Conservation (phyloP, 441 rosid species). For the Capsella rubella region DNA sequence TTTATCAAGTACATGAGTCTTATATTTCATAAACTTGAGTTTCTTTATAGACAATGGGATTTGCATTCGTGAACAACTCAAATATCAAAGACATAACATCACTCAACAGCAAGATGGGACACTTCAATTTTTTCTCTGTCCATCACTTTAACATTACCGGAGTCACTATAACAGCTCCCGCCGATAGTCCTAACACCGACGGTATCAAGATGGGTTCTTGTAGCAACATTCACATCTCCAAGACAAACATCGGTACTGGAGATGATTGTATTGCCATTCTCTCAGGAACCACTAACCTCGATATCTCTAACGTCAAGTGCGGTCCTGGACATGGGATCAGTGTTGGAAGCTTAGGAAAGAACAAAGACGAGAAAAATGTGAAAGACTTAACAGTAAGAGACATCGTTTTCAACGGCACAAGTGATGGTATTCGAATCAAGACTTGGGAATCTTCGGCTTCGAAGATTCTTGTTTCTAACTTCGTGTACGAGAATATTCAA, state of each 20-base stretch:
- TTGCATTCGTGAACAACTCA: constrained; percentile 50
- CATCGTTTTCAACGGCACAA: constrained; percentile 35
- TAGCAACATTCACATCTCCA: constrained; percentile 21
- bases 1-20: neutral
- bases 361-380: constrained; percentile 37
- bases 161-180: constrained; percentile 52
- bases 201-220: constrained; percentile 56
- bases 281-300: constrained; percentile 26
- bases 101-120: constrained; percentile 53
- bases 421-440: constrained; percentile 47
- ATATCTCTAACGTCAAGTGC: constrained; percentile 36
- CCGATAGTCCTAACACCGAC: constrained; percentile 63
- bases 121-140: constrained; percentile 45
- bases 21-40: neutral
- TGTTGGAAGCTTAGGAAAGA: constrained; percentile 49
- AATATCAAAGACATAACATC: constrained; percentile 47
- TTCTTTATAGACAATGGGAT: constrained; percentile 36
- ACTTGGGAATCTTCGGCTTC: constrained; percentile 53
- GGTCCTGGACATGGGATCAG: constrained; percentile 46
- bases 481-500: constrained; percentile 50
- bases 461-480: constrained; percentile 47
- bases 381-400: constrained; percentile 38
- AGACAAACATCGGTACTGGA: constrained; percentile 33
- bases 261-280: constrained; percentile 45
- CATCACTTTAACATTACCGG: constrained; percentile 25